Evolutionary conservation across 306 rosid species (phyloP).

Genomic region (Medicago lupulina): DNA sequence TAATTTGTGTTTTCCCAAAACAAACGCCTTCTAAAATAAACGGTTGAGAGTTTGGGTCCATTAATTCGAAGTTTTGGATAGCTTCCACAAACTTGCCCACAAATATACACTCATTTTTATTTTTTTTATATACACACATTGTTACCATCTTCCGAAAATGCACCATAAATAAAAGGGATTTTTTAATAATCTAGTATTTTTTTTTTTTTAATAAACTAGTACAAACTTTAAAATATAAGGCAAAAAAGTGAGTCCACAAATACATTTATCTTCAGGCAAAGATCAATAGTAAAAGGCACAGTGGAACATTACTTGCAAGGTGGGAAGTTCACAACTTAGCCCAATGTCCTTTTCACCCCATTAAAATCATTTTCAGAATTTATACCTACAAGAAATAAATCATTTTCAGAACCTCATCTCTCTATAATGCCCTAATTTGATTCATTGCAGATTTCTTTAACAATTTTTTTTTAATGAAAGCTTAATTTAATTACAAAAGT

Average conservation of each 20-base stretch:
- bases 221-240: background rate
- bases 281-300: constrained; percentile 18
- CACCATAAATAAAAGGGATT: background rate
- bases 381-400: background rate
- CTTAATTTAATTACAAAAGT: constrained; percentile 37
- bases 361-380: constrained; percentile 58
- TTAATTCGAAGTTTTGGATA: no score
- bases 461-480: background rate
- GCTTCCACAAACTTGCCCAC: no score
- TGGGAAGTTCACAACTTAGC: constrained; percentile 42
- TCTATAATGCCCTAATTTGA: constrained; percentile 44
- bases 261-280: background rate
- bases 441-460: background rate
- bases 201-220: background rate
- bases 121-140: no score
- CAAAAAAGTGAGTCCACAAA: background rate
- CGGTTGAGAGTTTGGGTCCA: no score
- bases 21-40: no score
- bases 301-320: constrained; percentile 24
- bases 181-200: no score
- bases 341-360: constrained; percentile 62
- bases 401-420: background rate
- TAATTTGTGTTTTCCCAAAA: no score
- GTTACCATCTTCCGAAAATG: background rate
- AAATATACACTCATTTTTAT: no score